Evolutionary conservation across 164 flowering plant genomes (phyloP), one percentile per base, ranked within the genome.

Genomic region (Liriodendron chinense): DNA sequence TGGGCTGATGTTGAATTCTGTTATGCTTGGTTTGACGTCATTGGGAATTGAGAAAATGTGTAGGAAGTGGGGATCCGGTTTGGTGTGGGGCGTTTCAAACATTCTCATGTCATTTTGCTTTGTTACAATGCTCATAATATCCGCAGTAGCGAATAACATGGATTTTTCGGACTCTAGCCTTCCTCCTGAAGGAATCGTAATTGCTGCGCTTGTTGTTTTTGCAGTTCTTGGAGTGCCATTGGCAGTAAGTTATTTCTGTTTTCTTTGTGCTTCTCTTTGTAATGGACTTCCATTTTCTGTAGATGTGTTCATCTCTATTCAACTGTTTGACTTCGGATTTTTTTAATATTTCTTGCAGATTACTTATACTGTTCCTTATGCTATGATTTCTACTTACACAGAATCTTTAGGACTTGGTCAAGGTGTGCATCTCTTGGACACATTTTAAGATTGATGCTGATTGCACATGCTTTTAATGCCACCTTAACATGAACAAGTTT

Each of bases 351-450:
- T 24, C 25, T 76, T 88, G 86, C 94, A 96, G 99, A 83, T 96
- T 71, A 93, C 99, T 48, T 96, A 94, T 65, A 94, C 98, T 78
- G 90, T 96, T 82, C 98, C 98, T 18, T 96, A 93, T 90, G 98
- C 99, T 48, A 80, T 96, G 86, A 76, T 93, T 70, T 85, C 99
- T 59, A 70, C 91, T 59, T 89, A 93, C 18, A 87, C 93, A 61
- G 97, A 90, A 79, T 80, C 98, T 47, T 78, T 96, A 75, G 98
- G 96, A 65, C 93, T 96, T 71, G 99, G 99, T 59, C 99, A 96
- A 92, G 99, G 99, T 96, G 65, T 67, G 82, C 50, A 14, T 63
- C 61, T 71, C 47, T 71, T 47, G 28, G 28, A 75, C 22, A 70
- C 59, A 57, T 75, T 34, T n/a, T 28, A 9, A 50, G 10, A 22